Percentiles rank a stretch among this genome's conserved stretches.
Conservation (phyloP, 495 filamentous ascomycete genomes). For the Terfezia claveryi region DNA sequence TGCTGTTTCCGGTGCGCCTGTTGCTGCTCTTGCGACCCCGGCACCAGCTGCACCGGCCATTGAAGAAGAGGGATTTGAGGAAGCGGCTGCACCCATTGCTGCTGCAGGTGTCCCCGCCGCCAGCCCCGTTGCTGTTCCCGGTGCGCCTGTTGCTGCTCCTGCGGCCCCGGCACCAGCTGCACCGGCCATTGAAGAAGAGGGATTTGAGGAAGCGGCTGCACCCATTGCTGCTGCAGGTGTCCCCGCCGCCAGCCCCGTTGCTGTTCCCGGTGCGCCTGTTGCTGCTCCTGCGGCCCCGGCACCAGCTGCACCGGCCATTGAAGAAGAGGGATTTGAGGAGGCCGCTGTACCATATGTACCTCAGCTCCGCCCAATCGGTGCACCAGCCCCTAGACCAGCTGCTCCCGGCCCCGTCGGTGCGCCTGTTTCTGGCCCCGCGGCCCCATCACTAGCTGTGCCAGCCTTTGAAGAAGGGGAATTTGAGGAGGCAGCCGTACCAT, state of each 20-base stretch:
- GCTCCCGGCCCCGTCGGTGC: background rate
- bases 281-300: background rate
- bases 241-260: too few species aligned
- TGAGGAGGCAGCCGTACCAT: too few species aligned
- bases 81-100: background rate
- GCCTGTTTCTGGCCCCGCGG: background rate
- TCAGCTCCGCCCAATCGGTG: too few species aligned
- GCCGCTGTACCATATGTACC: too few species aligned
- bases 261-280: background rate
- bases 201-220: too few species aligned
- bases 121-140: too few species aligned
- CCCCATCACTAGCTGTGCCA: background rate
- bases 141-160: background rate
- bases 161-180: background rate
- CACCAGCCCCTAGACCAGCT: background rate
- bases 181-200: too few species aligned
- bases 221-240: background rate
- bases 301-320: background rate
- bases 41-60: too few species aligned
- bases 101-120: background rate
- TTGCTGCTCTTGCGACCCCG: too few species aligned
- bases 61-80: too few species aligned
- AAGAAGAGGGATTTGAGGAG: too few species aligned
- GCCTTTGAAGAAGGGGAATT: background rate
- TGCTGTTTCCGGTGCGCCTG: too few species aligned